Conservation (phyloP, 805 yeast genomes). For the Diddensiella caesifluorescens region DNA sequence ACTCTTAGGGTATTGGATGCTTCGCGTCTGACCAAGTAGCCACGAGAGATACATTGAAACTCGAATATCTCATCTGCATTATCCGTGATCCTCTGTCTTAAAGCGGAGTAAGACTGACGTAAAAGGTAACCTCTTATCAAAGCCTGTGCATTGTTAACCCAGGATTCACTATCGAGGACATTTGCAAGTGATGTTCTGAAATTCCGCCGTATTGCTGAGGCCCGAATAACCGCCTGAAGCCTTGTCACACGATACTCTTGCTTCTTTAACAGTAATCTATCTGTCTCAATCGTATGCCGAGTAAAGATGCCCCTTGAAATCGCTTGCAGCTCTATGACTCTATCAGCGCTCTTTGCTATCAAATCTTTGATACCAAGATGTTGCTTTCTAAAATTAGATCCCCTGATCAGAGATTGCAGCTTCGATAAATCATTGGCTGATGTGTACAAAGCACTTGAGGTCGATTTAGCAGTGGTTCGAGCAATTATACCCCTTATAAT, state of each 20-base stretch:
- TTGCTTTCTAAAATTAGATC: constrained; percentile 4
- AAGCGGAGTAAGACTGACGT: constrained; percentile 16
- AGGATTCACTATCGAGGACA: constrained; percentile 16
- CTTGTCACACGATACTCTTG: constrained; percentile 33
- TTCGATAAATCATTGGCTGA: too few relatives aligned
- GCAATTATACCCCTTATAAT: constrained; percentile 24
- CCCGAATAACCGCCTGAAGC: constrained; percentile 59
- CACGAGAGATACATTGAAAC: constrained; percentile 55
- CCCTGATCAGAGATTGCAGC: constrained; percentile 24
- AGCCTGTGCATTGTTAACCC: constrained; percentile 27
- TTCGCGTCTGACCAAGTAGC: constrained; percentile 38
- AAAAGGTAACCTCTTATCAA: constrained; percentile 36
- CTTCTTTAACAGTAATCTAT: constrained; percentile 16
- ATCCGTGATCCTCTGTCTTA: constrained; percentile 46
- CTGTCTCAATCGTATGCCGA: constrained; percentile 6
- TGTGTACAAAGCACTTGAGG: too few relatives aligned
- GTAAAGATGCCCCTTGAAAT: constrained; percentile 17
- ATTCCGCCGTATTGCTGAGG: constrained; percentile 52
- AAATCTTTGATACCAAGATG: too few relatives aligned
- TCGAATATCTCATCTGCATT: constrained; percentile 36
- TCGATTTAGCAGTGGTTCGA: not conserved
- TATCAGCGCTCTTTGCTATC: too few relatives aligned
- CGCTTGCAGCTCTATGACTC: constrained; percentile 19
- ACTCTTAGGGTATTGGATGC: constrained; percentile 25
- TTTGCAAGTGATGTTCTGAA: constrained; percentile 8